These are phyloP conservation scores for Clarireedia monteithiana DNA, from an alignment of 2,329 filamentous ascomycete species.

Conservation along the genomic window DNA sequence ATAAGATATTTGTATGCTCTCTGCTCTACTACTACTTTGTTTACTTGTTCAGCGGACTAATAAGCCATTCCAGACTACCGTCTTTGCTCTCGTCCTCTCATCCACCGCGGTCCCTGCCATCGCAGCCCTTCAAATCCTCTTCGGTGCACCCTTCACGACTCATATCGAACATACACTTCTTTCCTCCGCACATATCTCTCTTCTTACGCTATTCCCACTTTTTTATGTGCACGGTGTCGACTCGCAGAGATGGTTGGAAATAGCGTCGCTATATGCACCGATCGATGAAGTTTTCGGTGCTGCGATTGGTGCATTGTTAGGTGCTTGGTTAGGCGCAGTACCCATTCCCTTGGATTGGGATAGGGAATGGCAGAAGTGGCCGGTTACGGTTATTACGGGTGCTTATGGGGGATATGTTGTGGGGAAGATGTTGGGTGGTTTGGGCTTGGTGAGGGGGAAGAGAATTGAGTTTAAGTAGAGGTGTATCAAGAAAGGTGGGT, in stretches of 20 bases:
- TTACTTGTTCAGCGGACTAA: neutral
- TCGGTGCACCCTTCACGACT: constrained; percentile 83
- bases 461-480: constrained; percentile 27
- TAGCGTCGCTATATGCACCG: constrained; percentile 60
- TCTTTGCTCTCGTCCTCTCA: constrained; percentile 58
- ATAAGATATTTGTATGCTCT: constrained; percentile 16
- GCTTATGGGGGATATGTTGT: constrained; percentile 70
- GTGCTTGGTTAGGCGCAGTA: constrained; percentile 88
- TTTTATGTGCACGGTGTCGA: constrained; percentile 84
- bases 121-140: constrained; percentile 59
- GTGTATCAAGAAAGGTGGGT: neutral
- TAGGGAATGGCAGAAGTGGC: constrained; percentile 98
- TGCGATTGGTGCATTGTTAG: constrained; percentile 67
- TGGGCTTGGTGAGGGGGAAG: constrained; percentile 24
- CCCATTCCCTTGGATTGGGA: constrained; percentile 98
- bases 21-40: neutral
- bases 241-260: constrained; percentile 57
- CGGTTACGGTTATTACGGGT: constrained; percentile 81
- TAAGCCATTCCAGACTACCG: constrained; percentile 26
- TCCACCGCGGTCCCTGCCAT: constrained; percentile 44
- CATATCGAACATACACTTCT: constrained; percentile 73
- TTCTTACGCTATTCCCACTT: constrained; percentile 71
- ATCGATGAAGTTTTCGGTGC: constrained; percentile 81
- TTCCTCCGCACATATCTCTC: constrained; percentile 70
- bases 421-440: constrained; percentile 54